Evolutionary conservation across 1,284 basidiomycete species (phyloP).

Genomic region (Tylopilus orsonianus): DNA sequence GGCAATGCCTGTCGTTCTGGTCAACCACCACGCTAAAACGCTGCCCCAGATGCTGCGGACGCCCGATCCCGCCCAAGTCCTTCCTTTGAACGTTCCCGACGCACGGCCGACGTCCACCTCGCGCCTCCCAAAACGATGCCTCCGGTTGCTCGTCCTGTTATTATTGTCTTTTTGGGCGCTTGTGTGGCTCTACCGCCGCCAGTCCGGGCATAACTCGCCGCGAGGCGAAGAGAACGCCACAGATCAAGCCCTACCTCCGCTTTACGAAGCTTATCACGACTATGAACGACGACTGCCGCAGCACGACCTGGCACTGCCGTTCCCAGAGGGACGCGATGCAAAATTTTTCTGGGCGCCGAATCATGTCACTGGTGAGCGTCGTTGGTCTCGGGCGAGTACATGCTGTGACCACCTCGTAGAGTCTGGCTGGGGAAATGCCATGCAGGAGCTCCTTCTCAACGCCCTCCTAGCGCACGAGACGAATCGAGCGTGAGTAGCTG

Average conservation of each 20-base stretch:
- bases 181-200: slow-evolving; percentile 22
- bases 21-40: slow-evolving; percentile 2
- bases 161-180: slow-evolving; percentile 14
- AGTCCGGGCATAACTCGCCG: neutral
- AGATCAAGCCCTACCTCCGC: slow-evolving; percentile 38
- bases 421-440: slow-evolving; percentile 58
- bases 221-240: slow-evolving; percentile 2
- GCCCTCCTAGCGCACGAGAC: slow-evolving; percentile 48
- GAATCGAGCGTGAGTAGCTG: slow-evolving; percentile 43
- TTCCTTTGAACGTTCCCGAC: slow-evolving; percentile 22
- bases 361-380: slow-evolving; percentile 42
- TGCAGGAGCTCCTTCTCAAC: slow-evolving; percentile 55
- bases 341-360: slow-evolving; percentile 52
- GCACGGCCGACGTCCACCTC: slow-evolving; percentile 3
- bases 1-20: too few relatives aligned
- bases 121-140: slow-evolving; percentile 16
- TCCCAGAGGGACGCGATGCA: slow-evolving; percentile 42
- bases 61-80: slow-evolving; percentile 10
- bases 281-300: slow-evolving; percentile 49
- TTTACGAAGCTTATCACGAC: slow-evolving; percentile 45
- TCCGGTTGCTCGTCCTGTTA: slow-evolving; percentile 22
- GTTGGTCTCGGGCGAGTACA: neutral
- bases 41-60: slow-evolving; percentile 13
- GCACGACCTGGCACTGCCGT: slow-evolving; percentile 40
- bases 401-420: slow-evolving; percentile 27